Conservation (phyloP, 1,284 basidiomycete species). For the Anthracocystis walkeri region DNA sequence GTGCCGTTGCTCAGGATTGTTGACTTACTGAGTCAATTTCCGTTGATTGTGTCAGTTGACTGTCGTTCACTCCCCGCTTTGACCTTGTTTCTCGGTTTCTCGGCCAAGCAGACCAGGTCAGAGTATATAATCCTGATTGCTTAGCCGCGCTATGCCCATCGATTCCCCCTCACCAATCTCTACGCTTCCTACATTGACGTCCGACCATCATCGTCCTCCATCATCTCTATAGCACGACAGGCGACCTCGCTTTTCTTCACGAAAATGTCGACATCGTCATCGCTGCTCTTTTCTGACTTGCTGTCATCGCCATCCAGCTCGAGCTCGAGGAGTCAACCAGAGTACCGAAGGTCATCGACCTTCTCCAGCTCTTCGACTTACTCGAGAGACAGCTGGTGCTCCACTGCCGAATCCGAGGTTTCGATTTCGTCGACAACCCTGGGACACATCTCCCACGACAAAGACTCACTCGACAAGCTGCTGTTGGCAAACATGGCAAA, state of each 20-base stretch:
- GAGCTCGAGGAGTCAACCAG: slow-evolving; percentile 19
- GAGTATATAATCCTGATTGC: slow-evolving; percentile 22
- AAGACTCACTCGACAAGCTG: slow-evolving; percentile 25
- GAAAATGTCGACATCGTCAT: slow-evolving; percentile 31
- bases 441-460: slow-evolving; percentile 31
- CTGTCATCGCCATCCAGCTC: slow-evolving; percentile 16
- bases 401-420: slow-evolving; percentile 18
- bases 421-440: slow-evolving; percentile 24
- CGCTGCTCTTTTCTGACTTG: slow-evolving; percentile 23
- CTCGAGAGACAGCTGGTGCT: slow-evolving; percentile 41
- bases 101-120: background rate
- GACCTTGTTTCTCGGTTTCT: background rate
- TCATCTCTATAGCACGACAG: background rate
- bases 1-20: too few relatives aligned
- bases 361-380: slow-evolving; percentile 32
- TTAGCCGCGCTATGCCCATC: slow-evolving; percentile 3
- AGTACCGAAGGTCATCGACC: slow-evolving; percentile 20
- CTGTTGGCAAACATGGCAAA: slow-evolving; percentile 21
- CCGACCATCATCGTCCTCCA: slow-evolving; percentile 1
- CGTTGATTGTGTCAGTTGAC: slow-evolving; percentile 30
- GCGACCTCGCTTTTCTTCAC: slow-evolving; percentile 5
- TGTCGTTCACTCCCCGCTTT: background rate
- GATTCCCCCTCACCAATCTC: background rate
- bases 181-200: slow-evolving; percentile 1
- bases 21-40: slow-evolving; percentile 21